Conservation (phyloP, 2,329 filamentous ascomycete species). For the Cercospora citrullina region DNA sequence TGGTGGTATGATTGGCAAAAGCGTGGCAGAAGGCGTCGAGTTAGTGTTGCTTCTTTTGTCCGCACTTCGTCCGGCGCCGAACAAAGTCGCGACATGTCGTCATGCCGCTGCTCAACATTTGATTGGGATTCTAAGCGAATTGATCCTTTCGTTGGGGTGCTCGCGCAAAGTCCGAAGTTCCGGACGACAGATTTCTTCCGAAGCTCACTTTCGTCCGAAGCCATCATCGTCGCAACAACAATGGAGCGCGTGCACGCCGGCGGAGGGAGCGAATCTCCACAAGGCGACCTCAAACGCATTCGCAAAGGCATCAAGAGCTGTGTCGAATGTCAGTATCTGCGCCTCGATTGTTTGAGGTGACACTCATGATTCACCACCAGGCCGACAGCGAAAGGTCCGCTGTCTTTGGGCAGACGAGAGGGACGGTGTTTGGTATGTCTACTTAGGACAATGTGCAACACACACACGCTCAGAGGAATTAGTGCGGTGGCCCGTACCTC, state of each 20-base stretch:
- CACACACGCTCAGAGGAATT: neutral
- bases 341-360: neutral
- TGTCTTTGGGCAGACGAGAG: constrained; percentile 33
- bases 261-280: neutral
- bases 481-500: neutral
- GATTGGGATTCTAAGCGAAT: neutral
- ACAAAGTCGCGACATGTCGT: neutral
- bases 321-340: constrained; percentile 32
- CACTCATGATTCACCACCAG: constrained; percentile 25
- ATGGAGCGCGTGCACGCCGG: neutral
- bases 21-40: neutral
- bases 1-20: neutral
- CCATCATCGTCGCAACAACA: neutral
- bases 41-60: neutral
- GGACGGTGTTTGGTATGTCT: constrained; percentile 27
- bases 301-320: constrained; percentile 38
- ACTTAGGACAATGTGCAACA: neutral
- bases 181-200: neutral
- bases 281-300: constrained; percentile 23
- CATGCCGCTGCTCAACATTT: neutral
- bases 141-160: neutral
- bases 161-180: neutral
- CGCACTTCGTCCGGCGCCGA: neutral
- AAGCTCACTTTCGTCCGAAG: neutral
- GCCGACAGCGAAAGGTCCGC: constrained; percentile 37